Percentiles rank a stretch among this genome's conserved stretches.
phyloP scores from a whole-genome alignment of 2,329 filamentous ascomycete species.

The Blastomyces silverae region DNA sequence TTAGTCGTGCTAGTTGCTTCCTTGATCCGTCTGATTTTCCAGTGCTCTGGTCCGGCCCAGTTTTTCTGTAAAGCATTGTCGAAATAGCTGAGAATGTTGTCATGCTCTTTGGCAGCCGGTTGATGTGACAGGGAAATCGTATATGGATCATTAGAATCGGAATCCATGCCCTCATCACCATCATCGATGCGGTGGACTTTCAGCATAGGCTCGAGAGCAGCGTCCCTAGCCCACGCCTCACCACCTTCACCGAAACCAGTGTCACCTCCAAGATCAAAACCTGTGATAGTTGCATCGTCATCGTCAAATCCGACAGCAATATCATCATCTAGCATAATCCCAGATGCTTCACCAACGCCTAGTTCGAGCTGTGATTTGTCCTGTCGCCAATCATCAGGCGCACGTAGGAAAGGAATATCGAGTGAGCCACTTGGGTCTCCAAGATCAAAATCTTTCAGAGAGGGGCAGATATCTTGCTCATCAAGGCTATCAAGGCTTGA shows the following conservation, averaged over 20 bases:
- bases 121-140: slow-evolving; percentile 70
- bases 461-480: slow-evolving; percentile 86
- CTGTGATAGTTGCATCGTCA: slow-evolving; percentile 61
- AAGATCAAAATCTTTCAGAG: slow-evolving; percentile 86
- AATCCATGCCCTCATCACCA: slow-evolving; percentile 44
- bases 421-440: slow-evolving; percentile 77
- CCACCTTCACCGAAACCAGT: slow-evolving; percentile 91
- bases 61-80: slow-evolving; percentile 95
- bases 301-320: slow-evolving; percentile 76
- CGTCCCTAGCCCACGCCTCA: slow-evolving; percentile 89
- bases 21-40: slow-evolving; percentile 93
- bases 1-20: slow-evolving; percentile 54
- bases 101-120: slow-evolving; percentile 63
- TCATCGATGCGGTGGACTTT: slow-evolving; percentile 60
- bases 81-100: slow-evolving; percentile 97
- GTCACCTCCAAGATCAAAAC: slow-evolving; percentile 61
- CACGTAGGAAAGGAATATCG: slow-evolving; percentile 87
- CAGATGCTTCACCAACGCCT: slow-evolving; percentile 60
- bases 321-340: slow-evolving; percentile 79
- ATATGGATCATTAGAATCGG: slow-evolving; percentile 61
- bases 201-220: slow-evolving; percentile 77
- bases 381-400: slow-evolving; percentile 74
- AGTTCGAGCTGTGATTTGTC: slow-evolving; percentile 53
- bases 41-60: slow-evolving; percentile 97
- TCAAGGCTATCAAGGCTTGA: slow-evolving; percentile 70